Evolutionary conservation across 257 asterid genomes (phyloP), one percentile per base, ranked within the genome.

Genomic region (Gynochthodes officinalis): DNA sequence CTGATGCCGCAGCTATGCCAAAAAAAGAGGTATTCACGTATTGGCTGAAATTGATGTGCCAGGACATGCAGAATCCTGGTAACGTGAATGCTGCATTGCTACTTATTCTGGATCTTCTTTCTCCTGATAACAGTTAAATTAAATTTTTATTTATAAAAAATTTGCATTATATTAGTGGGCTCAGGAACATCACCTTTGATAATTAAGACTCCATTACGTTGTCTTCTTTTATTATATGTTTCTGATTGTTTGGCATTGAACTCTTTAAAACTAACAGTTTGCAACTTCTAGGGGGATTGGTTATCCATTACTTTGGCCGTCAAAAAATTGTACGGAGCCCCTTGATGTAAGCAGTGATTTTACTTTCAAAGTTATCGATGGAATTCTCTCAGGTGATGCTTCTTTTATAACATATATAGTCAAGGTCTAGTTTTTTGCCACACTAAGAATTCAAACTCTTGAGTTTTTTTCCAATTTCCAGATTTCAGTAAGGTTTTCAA

Each of bases 21-120:
- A 85, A 76, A 80, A 77, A 55, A 94, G 92, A 35, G 99, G 99
- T 73, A 79, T 94, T 69, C 84, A 88, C 44, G 96, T 91, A 19
- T 82, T 94, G 80, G 99, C 99, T 50, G 99, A 94, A 76, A 75
- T 94, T 42, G 99, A 94, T 73, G 95, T 94, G 46, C 99, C 99
- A 0, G 97, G 99, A 37, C 97, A 94, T 74, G 95, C 97, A 79
- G 73, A 70, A 60, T 94, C 99, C 68, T 94, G 99, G 99, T 94
- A 90, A 64, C 13, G 14, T 43, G 59, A 69, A 32, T 44, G 58
- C 25, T 35, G 11, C 10, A 0, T n/a, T 46, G 14, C 10, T 3
- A 25, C 49, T 63, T 39, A 12, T 15, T 21, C 5, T 11, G 6
- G 15, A 55, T 57, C 13, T 25, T 37, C 65, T 67, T 67, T 28